Percentiles rank a stretch among this genome's conserved stretches.
phyloP scores from a whole-genome alignment of 192 early-diverging fungal genomes.

The Coemansia furcata region DNA sequence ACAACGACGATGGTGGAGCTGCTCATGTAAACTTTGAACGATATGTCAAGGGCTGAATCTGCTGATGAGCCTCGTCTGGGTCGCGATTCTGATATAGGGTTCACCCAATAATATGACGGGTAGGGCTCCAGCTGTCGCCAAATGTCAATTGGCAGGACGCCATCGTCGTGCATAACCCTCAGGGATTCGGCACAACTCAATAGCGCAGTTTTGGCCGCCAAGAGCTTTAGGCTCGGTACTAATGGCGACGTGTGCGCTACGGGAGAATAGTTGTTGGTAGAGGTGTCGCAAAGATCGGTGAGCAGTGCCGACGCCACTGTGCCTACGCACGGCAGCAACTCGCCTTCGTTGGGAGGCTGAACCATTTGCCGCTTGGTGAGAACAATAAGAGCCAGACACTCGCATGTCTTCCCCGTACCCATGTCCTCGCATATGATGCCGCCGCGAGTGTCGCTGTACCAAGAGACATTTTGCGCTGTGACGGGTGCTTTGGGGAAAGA shows the following conservation, averaged over 20 bases:
- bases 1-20: slow-evolving; percentile 70
- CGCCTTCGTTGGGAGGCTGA: slow-evolving; percentile 34
- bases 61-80: not conserved
- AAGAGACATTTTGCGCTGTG: slow-evolving; percentile 27
- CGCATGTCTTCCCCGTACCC: slow-evolving; percentile 84
- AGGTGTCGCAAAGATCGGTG: slow-evolving; percentile 12
- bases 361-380: slow-evolving; percentile 61
- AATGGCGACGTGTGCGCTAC: not conserved
- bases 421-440: slow-evolving; percentile 88
- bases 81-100: slow-evolving; percentile 23
- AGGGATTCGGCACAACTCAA: slow-evolving; percentile 52
- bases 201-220: slow-evolving; percentile 51
- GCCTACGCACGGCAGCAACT: slow-evolving; percentile 37
- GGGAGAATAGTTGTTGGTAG: not conserved
- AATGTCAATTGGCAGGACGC: slow-evolving; percentile 37
- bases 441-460: slow-evolving; percentile 49
- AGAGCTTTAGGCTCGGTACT: slow-evolving; percentile 37
- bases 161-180: slow-evolving; percentile 42
- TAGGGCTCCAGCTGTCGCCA: slow-evolving; percentile 45
- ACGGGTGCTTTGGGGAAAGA: slow-evolving; percentile 31
- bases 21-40: slow-evolving; percentile 59
- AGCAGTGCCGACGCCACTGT: slow-evolving; percentile 29
- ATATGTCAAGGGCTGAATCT: slow-evolving; percentile 2
- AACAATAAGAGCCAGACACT: slow-evolving; percentile 65
- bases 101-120: slow-evolving; percentile 60